Base-by-base conservation (phyloP, 2,329 filamentous ascomycete species). In the Cryphonectria nitschkei region DNA sequence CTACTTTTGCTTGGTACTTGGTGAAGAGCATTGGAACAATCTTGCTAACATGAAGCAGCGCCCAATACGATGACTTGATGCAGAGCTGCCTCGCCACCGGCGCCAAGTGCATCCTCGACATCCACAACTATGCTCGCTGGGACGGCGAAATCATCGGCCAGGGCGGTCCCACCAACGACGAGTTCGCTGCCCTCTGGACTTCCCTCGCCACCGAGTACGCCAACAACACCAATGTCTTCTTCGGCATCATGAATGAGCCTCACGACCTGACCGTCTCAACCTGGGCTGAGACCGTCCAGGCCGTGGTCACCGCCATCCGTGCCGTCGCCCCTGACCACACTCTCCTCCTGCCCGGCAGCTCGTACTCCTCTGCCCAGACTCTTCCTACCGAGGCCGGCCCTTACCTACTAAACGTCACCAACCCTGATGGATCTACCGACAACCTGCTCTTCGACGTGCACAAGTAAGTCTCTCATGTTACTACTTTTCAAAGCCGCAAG, bases 181-280 rank as follows among this genome's bases (percentile, higher is more conserved):
- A 88, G 16, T 97, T 91, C 74, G 84, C 83, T 5, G 81, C 80
- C 46, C 77, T 91, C 3, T 92, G 89, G 89, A 78, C 75, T 2
- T 82, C 87, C 66, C 77, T 89, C 9, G 89, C 89, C 1, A 80
- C 79, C 0, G 86, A 88, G 75, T 92, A 91, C 78, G 83, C 82
- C 26, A 75, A 75, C 6, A 79, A 87, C 60, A 77, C 82, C 41
- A 87, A 86, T 69, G 80, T 92, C 54, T 82, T 85, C 7, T 90
- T 92, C 74, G 89, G 88, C 3, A 76, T 92, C 61, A 91, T 92
- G 89, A 92, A 92, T 78, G 90, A 89, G 80, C 89, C 90, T 2
- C 88, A 90, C 76, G 86, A 88, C 64, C 77, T 86, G 66, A 72
- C 72, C 7, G 84, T 89, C 75, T 78, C 78, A 34, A 79, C 81